Evolutionary conservation across 1,284 basidiomycete species (phyloP), one percentile per base, ranked within the genome.

Genomic region (Fomitopsis schrenkii): DNA sequence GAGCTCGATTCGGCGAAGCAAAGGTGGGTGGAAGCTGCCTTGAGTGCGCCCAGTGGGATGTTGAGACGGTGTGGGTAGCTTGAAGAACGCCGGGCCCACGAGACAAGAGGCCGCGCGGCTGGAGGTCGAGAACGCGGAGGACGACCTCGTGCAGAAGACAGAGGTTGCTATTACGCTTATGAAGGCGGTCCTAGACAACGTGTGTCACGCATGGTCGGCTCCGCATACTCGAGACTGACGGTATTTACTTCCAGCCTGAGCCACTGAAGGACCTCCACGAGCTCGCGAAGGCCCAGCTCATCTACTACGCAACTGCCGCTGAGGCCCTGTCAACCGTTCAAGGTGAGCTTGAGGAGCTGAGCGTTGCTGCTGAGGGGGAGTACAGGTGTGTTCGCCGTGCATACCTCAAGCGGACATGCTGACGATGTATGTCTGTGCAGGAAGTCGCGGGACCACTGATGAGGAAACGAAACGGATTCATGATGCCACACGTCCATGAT

Each of bases 131-230:
- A 94, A 96, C 67, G 94, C 94, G 6, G 95, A 98, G 74, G 95
- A 97, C 72, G 93, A 95, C 75, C 85, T 98, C 54, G 96, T 98
- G 15, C 94, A 95, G 74, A 95, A 94, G 80, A 99, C 97, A 26
- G 97, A 99, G 77, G 93, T 97, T 42, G 97, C 97, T 1, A 98
- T 99, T 72, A 94, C 93, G 14, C 84, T 97, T 62, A 98, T 98
- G 97, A 97, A 98, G 83, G 91, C 93, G 45, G 96, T 98, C 14
- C 83, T 98, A 48, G 96, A 98, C 71, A 97, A 98, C 78, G 93
- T 95, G 67, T 57, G 90, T 80, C n/a, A n/a, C n/a, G n/a, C n/a
- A n/a, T n/a, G n/a, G n/a, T 46, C 7, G 44, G 19, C 35, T 14
- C 45, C 6, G 9, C 26, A n/a, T 59, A 58, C 41, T 48, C 52